phyloP scores from a whole-genome alignment of 2,329 filamentous ascomycete species.

The Penicillium sp. region DNA sequence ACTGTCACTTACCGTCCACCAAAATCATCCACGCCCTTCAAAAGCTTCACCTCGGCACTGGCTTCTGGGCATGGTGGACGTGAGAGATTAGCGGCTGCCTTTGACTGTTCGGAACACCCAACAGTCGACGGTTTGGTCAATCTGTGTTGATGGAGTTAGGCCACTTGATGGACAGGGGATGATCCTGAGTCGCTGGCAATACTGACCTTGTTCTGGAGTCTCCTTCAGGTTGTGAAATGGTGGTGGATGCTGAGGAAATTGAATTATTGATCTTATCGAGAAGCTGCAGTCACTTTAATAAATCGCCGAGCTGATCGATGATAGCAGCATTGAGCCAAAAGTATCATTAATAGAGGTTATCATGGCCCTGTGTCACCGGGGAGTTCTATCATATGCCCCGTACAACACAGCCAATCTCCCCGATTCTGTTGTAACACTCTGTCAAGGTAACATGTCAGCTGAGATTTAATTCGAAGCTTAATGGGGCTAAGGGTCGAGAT shows the following conservation, averaged over 20 bases:
- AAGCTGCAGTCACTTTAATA: neutral
- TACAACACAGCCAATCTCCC: neutral
- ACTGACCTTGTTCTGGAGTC: too few relatives aligned
- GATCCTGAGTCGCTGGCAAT: neutral
- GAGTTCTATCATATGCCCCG: neutral
- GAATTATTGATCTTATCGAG: too few relatives aligned
- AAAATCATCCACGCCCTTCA: slow-evolving; percentile 22
- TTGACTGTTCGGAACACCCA: slow-evolving; percentile 34
- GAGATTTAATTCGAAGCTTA: neutral
- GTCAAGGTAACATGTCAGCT: neutral
- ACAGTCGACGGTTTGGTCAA: slow-evolving; percentile 14
- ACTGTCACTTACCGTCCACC: slow-evolving; percentile 28
- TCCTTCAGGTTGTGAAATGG: neutral
- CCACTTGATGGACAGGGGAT: neutral
- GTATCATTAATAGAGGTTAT: neutral
- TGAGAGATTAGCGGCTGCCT: slow-evolving; percentile 33
- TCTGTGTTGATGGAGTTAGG: neutral
- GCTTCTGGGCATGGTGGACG: slow-evolving; percentile 33
- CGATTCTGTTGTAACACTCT: neutral
- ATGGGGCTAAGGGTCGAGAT: neutral
- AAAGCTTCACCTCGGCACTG: slow-evolving; percentile 18
- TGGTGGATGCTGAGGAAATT: neutral
- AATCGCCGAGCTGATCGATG: neutral
- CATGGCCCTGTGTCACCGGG: neutral
- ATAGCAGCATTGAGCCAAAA: neutral